Base-by-base conservation (phyloP, 441 rosid genomes). In the Bocquillonia castaneifolia region DNA sequence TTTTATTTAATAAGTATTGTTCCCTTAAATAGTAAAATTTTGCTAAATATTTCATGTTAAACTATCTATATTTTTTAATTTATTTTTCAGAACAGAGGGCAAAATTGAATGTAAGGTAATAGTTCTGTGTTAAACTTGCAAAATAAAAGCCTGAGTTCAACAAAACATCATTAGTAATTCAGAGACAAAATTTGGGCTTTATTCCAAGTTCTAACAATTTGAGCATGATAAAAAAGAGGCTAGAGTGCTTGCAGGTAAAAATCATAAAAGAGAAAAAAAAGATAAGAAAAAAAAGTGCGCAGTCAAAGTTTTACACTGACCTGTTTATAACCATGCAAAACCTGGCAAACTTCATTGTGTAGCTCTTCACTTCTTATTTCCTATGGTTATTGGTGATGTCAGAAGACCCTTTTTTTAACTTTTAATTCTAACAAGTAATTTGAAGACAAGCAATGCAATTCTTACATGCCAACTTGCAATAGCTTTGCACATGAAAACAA, bases 381-480 rank as follows among this genome's bases (percentile, higher is more conserved):
- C 99, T 95, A 72, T 50, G 72, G 18, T 44, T 13, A 58, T 28
- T 74, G 13, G 51, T 10, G 6, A 23, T 3, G 52, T 53, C 53
- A 68, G 58, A 45, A 23, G 55, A 28, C 29, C 9, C 44, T 28
- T 29, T 29, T 9, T 20, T 28, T 59, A 34, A 56, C 31, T 57
- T 66, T 32, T 13, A 37, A 67, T 67, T 64, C 15, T 1, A 28
- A 28, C 12, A 6, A 50, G 18, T 34, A 13, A 23, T 42, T 45
- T 32, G 20, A 54, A 39, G 48, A 44, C 8, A 32, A 68, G 32
- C 10, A 64, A 42, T 18, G 25, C 1, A 48, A 74, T 70, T 36
- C 94, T 84, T 88, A 95, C 99, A 67, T 95, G 87, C 98, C 99
- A 95, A 78, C 99, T 95, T 37, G 97, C 98, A 70, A 95, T 86